Evolutionary conservation across 2,329 filamentous ascomycete genomes (phyloP), one percentile per base, ranked within the genome.

Genomic region (Chaetomium olivaceum): DNA sequence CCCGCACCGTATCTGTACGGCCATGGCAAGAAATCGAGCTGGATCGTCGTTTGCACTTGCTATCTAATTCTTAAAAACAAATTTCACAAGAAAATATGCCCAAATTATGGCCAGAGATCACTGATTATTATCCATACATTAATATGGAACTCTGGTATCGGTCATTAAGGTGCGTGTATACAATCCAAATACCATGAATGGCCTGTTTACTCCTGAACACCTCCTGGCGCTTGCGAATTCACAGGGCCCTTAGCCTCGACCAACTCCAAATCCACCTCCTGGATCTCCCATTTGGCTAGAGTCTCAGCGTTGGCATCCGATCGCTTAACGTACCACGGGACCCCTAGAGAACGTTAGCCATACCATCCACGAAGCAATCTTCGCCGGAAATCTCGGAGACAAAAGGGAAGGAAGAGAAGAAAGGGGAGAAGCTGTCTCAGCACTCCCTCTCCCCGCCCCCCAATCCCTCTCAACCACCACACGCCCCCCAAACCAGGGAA

Each of bases 181-280:
- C 4, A 43, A 43, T 19, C 16, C 39, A 1, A 46, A 12, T 23
- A 48, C 29, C n/a, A n/a, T 43, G 16, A 19, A 43, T 16, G 16
- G 5, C 48, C n/a, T 14, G 2, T n/a, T 43, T 62, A 70, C 65
- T 71, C 69, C 54, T 63, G 25, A 23, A 71, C 65, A 5, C 69
- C 69, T 0, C 69, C 69, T 1, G 69, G 68, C 39, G 69, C 69
- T 11, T 51, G 36, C 23, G 69, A 70, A n/a, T 66, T 68, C 1
- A 71, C 68, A 9, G 43, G 50, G 8, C 69, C 69, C 8, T 51
- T 66, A 0, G 69, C 65, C 16, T 56, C 43, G 19, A 65, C 66
- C 31, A 71, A 14, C 61, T 68, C 68, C 31, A 71, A 16, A 11
- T 68, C 68, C 1, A 64, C 68, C 11, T 61, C 33, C 8, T 61